These are phyloP conservation scores for Pichia thaimueangensis DNA, from an alignment of 805 yeast species.

Conservation along the genomic window DNA sequence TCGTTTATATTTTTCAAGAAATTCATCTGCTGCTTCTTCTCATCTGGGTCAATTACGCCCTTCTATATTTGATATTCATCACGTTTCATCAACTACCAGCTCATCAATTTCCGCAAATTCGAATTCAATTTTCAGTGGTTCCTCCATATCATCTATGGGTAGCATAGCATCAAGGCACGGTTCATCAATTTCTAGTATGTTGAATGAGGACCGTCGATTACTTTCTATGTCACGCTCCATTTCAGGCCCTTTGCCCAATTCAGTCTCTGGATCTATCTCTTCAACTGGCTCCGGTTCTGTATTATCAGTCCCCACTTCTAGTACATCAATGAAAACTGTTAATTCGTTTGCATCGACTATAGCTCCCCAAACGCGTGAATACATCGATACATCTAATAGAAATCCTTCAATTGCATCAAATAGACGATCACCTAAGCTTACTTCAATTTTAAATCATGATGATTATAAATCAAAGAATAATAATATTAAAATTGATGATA, in stretches of 20 bases:
- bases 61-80: constrained; percentile 14
- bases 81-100: constrained; percentile 14
- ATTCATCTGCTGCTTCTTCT: constrained; percentile 3
- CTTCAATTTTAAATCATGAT: too few species aligned
- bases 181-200: constrained; percentile 23
- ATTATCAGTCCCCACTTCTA: neutral
- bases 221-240: neutral
- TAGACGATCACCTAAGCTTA: too few species aligned
- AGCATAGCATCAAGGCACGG: constrained; percentile 21
- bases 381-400: too few species aligned
- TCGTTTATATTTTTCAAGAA: constrained; percentile 4
- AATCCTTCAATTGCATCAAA: too few species aligned
- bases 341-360: neutral
- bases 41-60: constrained; percentile 10
- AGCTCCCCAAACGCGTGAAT: too few species aligned
- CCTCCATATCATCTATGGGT: constrained; percentile 18
- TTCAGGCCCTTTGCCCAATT: constrained; percentile 3
- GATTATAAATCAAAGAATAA: too few species aligned
- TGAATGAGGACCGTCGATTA: constrained; percentile 19
- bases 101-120: constrained; percentile 24
- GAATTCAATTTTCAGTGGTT: constrained; percentile 23
- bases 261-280: neutral
- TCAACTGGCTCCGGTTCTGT: neutral
- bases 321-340: constrained; percentile 1
- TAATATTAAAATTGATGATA: too few species aligned